Conservation (phyloP, 495 filamentous ascomycete genomes). For the Penicillium salamii region DNA sequence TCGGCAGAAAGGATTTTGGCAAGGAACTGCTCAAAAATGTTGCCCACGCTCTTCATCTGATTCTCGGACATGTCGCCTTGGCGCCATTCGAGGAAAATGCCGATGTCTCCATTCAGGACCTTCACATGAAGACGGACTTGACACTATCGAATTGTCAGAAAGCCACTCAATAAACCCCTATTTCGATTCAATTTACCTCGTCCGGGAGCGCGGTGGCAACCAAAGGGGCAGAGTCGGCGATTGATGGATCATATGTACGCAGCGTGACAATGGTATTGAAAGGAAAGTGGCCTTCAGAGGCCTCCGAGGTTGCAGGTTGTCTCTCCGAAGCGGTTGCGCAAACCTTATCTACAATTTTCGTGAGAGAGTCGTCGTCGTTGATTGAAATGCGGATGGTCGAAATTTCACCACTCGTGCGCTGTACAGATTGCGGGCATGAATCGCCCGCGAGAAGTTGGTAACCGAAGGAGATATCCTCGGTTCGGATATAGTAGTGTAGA, state of each 20-base stretch:
- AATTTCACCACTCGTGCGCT: slow-evolving; percentile 14
- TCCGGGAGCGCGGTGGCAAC: slow-evolving; percentile 34
- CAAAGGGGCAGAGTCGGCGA: slow-evolving; percentile 24
- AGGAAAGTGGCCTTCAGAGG: slow-evolving; percentile 14
- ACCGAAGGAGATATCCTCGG: slow-evolving; percentile 56
- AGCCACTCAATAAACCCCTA: background rate
- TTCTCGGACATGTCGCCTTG: slow-evolving; percentile 42
- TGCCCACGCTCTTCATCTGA: slow-evolving; percentile 43
- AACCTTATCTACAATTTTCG: slow-evolving; percentile 31
- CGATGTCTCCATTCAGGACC: slow-evolving; percentile 36
- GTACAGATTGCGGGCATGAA: slow-evolving; percentile 15
- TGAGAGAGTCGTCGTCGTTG: slow-evolving; percentile 32
- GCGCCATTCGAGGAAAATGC: slow-evolving; percentile 47
- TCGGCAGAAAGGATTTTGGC: slow-evolving; percentile 24
- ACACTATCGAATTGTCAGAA: slow-evolving; percentile 27
- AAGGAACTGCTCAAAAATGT: slow-evolving; percentile 37
- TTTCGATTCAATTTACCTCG: slow-evolving; percentile 21
- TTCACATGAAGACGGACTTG: slow-evolving; percentile 48
- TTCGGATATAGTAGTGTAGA: slow-evolving; percentile 51
- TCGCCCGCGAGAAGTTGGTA: slow-evolving; percentile 38
- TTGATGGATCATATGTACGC: slow-evolving; percentile 27
- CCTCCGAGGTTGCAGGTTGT: slow-evolving; percentile 11
- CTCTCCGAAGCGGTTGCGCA: slow-evolving; percentile 4
- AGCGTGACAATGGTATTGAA: slow-evolving; percentile 44
- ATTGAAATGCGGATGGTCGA: slow-evolving; percentile 27